Base-by-base conservation (phyloP, 345 rosid species). In the Populus pruinosa region DNA sequence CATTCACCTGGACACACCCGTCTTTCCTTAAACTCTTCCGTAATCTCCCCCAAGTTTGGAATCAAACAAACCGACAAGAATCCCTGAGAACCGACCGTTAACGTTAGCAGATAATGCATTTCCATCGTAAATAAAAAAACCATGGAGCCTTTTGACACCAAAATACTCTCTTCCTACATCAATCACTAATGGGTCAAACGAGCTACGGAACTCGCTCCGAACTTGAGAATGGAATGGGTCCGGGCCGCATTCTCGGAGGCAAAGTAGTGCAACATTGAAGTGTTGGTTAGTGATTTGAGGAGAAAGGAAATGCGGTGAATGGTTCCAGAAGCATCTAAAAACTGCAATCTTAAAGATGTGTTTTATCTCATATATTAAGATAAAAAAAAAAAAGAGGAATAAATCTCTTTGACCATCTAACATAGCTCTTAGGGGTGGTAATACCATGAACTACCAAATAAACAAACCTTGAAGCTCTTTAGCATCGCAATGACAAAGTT, bases 201-300 rank as follows among this genome's bases (percentile, higher is more conserved):
- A 6, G 96, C 96, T 0, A 94, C 74, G 7, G 98, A 87, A 35
- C 98, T 97, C 21, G 96, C 99, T 12, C 97, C 98, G 79, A 95
- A 90, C 3, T 93, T 97, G 62, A 94, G 90, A 76, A 94, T 59
- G n/a, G 88, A 21, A 94, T 70, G 4, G 97, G 93, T 64, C 97
- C 93, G 2, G 90, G 87, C 4, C 96, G 94, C n/a, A 91, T 61
- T 49, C 88, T 82, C 2, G 92, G 94, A 27, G 98, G 94, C 56
- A 94, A 67, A 36, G 96, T 89, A 21, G 97, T 96, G 82, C 88
- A 94, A 91, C 92, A 79, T 95, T 97, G 86, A 87, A n/a, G 98
- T 81, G 69, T 84, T 74, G 71, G 98, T 93, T 70, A 96, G 65
- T 18, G 89, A 79, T 67, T 83, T 90, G 79, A 87, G 87, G 80